A percentile compares a stretch with the other conserved stretches of the same genome.
These are phyloP conservation scores for Auxenochlorella protothecoides DNA, from an alignment of 139 green algal species.

Conservation along the genomic window DNA sequence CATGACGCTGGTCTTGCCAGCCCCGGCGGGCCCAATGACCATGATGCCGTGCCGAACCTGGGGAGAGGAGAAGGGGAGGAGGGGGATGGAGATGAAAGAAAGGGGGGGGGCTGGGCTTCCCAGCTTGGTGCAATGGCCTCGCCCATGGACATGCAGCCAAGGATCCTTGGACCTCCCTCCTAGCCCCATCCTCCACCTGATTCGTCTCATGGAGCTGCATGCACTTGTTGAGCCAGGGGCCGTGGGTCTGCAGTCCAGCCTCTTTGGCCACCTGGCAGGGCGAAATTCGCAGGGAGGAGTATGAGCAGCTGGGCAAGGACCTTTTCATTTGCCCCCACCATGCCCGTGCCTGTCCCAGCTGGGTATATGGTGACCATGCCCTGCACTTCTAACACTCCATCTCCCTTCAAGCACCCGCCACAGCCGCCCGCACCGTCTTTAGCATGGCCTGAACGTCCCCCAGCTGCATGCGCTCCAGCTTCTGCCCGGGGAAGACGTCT, in stretches of 20 bases:
- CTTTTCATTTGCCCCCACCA: no score
- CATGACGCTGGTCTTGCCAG: slow-evolving; percentile 78
- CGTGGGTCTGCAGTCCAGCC: slow-evolving; percentile 62
- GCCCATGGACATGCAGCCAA: no score
- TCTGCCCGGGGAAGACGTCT: slow-evolving; percentile 84
- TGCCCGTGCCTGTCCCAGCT: no score
- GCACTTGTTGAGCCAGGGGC: slow-evolving; percentile 86
- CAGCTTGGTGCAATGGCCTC: no score
- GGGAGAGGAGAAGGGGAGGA: background rate
- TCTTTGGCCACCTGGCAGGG: slow-evolving; percentile 28
- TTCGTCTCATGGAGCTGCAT: slow-evolving; percentile 95
- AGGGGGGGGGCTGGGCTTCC: no score
- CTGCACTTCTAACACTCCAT: background rate
- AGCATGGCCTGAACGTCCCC: slow-evolving; percentile 62
- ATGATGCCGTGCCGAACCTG: slow-evolving; percentile 89
- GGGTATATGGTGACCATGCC: background rate
- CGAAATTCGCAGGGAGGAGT: background rate
- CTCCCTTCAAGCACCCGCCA: background rate
- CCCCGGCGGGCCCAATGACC: slow-evolving; percentile 78
- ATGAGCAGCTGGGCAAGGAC: background rate
- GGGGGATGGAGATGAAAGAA: no score
- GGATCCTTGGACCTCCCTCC: no score
- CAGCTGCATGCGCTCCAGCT: slow-evolving; percentile 63
- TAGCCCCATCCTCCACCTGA: background rate
- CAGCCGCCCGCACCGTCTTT: slow-evolving; percentile 31